Evolutionary conservation across 1,284 basidiomycete species (phyloP).

Genomic region (Hypsizygus ulmarius): DNA sequence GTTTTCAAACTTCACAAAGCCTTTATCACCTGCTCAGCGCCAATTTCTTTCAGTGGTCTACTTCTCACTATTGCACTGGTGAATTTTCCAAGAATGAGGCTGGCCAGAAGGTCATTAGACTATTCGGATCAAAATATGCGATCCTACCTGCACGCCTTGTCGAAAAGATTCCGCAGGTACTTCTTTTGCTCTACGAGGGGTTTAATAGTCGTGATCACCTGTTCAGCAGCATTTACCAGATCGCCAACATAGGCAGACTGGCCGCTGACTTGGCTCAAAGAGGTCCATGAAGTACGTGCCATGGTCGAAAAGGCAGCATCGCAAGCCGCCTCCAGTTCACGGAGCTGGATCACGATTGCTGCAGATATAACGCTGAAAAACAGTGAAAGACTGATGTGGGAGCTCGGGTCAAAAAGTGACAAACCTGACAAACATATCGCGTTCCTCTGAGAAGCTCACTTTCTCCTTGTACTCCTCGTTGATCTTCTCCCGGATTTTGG

Average conservation of each 20-base stretch:
- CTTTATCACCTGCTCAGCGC: slow-evolving; percentile 80
- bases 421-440: slow-evolving; percentile 86
- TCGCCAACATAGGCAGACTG: slow-evolving; percentile 81
- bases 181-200: slow-evolving; percentile 88
- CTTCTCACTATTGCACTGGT: slow-evolving; percentile 86
- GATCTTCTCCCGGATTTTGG: slow-evolving; percentile 85
- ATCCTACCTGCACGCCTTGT: slow-evolving; percentile 83
- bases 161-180: slow-evolving; percentile 87
- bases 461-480: slow-evolving; percentile 72
- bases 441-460: slow-evolving; percentile 81
- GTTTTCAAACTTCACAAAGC: not conserved
- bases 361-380: slow-evolving; percentile 71
- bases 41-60: slow-evolving; percentile 84
- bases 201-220: slow-evolving; percentile 64
- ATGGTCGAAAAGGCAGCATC: slow-evolving; percentile 77
- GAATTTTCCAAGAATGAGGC: slow-evolving; percentile 80
- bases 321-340: slow-evolving; percentile 78
- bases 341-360: slow-evolving; percentile 74
- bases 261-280: slow-evolving; percentile 79
- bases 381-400: not conserved
- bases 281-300: slow-evolving; percentile 75
- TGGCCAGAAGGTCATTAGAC: slow-evolving; percentile 28
- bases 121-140: not conserved
- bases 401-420: slow-evolving; percentile 14
- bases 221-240: slow-evolving; percentile 62